Evolutionary conservation across 2,329 filamentous ascomycete species (phyloP), one percentile per base, ranked within the genome.

Genomic region (Plenodomus biglobosus): DNA sequence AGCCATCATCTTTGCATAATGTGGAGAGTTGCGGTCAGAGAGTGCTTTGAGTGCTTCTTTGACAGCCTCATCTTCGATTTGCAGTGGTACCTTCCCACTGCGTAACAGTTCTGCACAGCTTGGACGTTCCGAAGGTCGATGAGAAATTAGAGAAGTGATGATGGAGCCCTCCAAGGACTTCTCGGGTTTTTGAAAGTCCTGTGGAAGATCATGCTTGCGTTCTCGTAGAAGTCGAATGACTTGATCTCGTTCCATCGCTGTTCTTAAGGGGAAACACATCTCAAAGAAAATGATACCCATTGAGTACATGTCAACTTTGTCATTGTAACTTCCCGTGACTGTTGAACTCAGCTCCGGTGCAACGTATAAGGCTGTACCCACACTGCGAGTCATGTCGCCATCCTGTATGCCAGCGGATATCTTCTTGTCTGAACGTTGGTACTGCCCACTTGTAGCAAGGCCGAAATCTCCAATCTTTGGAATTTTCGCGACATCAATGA

Each of bases 221-320:
- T 85, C 80, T 38, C 90, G 82, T 36, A 96, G 78, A 45, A 81
- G 76, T 43, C 86, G 81, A 21, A 96, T 78, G 3, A 92, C 78
- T 35, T 79, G 74, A 52, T 82, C 80, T 35, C 84, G 76, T 63
- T 87, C 85, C 81, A 85, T 86, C 2, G 75, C 78, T 1, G 84
- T 86, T 16, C 75, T 75, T 38, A 86, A 72, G 3, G 80, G 75
- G 56, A 83, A 78, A 64, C 88, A 95, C 94, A 99, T 99, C 72
- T 99, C 94, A 59, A 96, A 97, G 74, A 99, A 95, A 48, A 99
- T 97, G 55, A 99, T 88, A 0, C 94, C 94, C 36, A 99, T 79
- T 0, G 92, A 96, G 68, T 94, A 99, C 92, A 99, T 97, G 81
- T 99, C 94, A 1, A 97, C 92, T 71, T 96, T 97, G 48, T 90